Percentiles rank a stretch among this genome's conserved stretches.
Evolutionary conservation across 805 yeast species (phyloP).

Genomic region (Saccharomycopsis sp.): DNA sequence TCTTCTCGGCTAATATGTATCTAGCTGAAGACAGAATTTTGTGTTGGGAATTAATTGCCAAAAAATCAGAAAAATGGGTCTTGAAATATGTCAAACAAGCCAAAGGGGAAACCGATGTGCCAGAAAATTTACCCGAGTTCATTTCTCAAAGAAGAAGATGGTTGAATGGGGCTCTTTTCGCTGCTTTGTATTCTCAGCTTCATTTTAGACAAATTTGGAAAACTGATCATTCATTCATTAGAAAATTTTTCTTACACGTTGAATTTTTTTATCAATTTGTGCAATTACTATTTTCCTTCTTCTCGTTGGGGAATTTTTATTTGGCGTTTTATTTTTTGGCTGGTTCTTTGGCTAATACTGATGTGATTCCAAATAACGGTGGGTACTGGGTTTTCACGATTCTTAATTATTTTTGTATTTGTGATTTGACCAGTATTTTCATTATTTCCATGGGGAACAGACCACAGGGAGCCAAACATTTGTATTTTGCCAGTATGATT

Average conservation of each 20-base stretch:
- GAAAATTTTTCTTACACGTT: constrained; percentile 73
- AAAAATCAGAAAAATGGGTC: constrained; percentile 74
- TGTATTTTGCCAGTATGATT: constrained; percentile 65
- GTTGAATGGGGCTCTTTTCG: constrained; percentile 96
- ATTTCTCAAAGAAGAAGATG: constrained; percentile 95
- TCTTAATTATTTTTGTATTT: constrained; percentile 75
- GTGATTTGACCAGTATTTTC: constrained; percentile 79
- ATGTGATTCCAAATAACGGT: constrained; percentile 48
- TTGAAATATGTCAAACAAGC: constrained; percentile 87
- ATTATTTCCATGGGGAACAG: constrained; percentile 94
- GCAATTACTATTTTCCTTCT: constrained; percentile 77
- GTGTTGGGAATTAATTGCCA: constrained; percentile 94
- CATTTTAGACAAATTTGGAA: constrained; percentile 85
- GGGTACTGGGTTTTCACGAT: constrained; percentile 79
- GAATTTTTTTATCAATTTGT: constrained; percentile 85
- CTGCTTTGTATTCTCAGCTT: constrained; percentile 80
- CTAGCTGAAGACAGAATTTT: constrained; percentile 93
- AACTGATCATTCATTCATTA: constrained; percentile 70
- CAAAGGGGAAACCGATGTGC: constrained; percentile 94
- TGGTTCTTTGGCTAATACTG: constrained; percentile 56
- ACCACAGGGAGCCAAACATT: constrained; percentile 87
- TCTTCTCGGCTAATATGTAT: constrained; percentile 94
- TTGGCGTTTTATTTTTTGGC: constrained; percentile 88
- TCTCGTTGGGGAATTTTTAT: constrained; percentile 85
- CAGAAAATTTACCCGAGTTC: constrained; percentile 89